Percentiles rank a stretch among this genome's conserved stretches.
Conservation (phyloP, 441 rosid species). For the Jatropha podagrica region DNA sequence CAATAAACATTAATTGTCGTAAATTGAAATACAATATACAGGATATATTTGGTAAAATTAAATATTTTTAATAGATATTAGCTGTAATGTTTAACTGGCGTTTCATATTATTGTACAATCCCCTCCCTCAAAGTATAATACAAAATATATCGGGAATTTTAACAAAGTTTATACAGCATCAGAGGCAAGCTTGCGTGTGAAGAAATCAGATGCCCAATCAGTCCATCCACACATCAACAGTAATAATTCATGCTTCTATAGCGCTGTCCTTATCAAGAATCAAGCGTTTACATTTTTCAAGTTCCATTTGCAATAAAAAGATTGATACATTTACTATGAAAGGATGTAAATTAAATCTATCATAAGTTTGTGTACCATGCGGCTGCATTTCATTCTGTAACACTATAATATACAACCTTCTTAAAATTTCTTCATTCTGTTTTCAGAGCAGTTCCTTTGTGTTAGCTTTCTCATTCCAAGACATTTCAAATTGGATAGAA, state of each 20-base stretch:
- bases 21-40: too few species aligned
- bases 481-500: not conserved
- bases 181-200: too few species aligned
- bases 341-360: not conserved
- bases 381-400: not conserved
- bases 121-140: too few species aligned
- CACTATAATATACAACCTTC: not conserved
- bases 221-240: not conserved
- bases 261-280: not conserved
- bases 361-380: not conserved
- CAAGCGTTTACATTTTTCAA: not conserved
- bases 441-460: not conserved
- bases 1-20: too few species aligned
- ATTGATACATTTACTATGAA: not conserved
- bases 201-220: too few species aligned
- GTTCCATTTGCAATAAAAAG: not conserved
- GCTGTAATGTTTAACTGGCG: too few species aligned
- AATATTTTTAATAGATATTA: too few species aligned
- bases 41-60: too few species aligned
- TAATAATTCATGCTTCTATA: not conserved
- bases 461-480: conserved; percentile 10
- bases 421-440: not conserved
- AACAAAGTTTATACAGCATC: too few species aligned
- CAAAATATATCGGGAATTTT: too few species aligned
- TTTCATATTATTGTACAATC: too few species aligned